phyloP scores from a whole-genome alignment of 1,284 basidiomycete species.

The Exobasidium cylindrosporum region DNA sequence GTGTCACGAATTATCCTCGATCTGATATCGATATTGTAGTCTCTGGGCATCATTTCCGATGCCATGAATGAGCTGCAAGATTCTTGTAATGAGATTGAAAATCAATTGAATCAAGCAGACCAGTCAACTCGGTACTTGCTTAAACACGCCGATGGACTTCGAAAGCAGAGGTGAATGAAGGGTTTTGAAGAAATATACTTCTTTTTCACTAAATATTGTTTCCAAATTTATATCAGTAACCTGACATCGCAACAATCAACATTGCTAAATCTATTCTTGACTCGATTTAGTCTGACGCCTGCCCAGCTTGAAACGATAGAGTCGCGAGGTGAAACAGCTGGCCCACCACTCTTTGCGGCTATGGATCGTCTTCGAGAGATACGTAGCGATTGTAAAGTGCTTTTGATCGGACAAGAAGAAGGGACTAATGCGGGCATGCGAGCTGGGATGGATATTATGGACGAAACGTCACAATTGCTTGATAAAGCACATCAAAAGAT shows the following conservation, averaged over 20 bases:
- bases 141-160: constrained; percentile 21
- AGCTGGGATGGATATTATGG: constrained; percentile 68
- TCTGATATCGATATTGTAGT: too few relatives aligned
- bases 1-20: too few relatives aligned
- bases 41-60: not conserved
- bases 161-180: constrained; percentile 20
- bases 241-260: constrained; percentile 62
- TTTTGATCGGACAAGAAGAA: constrained; percentile 75
- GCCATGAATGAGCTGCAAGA: not conserved
- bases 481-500: constrained; percentile 88
- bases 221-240: constrained; percentile 62
- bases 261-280: constrained; percentile 75
- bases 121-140: constrained; percentile 28
- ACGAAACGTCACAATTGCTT: constrained; percentile 72
- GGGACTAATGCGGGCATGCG: constrained; percentile 48
- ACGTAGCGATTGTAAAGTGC: constrained; percentile 74
- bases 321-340: constrained; percentile 73
- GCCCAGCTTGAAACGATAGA: constrained; percentile 71
- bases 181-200: constrained; percentile 16
- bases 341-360: constrained; percentile 71
- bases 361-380: constrained; percentile 84
- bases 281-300: constrained; percentile 76
- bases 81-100: constrained; percentile 8
- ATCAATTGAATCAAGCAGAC: constrained; percentile 12
- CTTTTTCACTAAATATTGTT: not conserved